These are phyloP conservation scores for Malbranchea zuffiana DNA, from an alignment of 2,329 filamentous ascomycete species.

Conservation along the genomic window DNA sequence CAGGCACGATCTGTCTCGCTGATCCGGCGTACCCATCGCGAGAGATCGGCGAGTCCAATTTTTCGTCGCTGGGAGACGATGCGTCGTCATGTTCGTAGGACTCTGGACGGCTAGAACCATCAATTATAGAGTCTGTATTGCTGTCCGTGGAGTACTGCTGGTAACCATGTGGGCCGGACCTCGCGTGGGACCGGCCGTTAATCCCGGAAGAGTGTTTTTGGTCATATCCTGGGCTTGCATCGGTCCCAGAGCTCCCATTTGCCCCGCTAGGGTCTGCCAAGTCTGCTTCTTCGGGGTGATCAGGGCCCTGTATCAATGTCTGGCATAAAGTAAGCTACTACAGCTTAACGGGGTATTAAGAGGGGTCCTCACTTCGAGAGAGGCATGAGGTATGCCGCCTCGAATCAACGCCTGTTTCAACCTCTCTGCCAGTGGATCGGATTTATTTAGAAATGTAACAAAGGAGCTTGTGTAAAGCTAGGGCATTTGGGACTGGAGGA, in stretches of 20 bases:
- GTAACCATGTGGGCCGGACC: too few species aligned
- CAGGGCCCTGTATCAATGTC: slow-evolving; percentile 12
- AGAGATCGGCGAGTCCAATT: slow-evolving; percentile 15
- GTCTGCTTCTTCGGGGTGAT: background rate
- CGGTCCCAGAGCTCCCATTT: too few species aligned
- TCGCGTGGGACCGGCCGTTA: too few species aligned
- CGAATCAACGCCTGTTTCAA: slow-evolving; percentile 40
- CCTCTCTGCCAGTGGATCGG: slow-evolving; percentile 26
- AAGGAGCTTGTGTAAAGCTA: background rate
- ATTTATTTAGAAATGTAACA: slow-evolving; percentile 3
- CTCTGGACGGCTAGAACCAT: slow-evolving; percentile 5
- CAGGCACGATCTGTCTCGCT: slow-evolving; percentile 14
- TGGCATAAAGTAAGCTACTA: slow-evolving; percentile 13
- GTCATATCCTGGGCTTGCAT: too few species aligned
- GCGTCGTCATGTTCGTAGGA: slow-evolving; percentile 19
- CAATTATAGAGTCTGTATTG: too few species aligned
- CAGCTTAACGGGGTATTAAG: slow-evolving; percentile 7
- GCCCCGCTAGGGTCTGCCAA: too few species aligned
- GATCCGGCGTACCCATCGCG: slow-evolving; percentile 16
- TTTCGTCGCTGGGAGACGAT: slow-evolving; percentile 20
- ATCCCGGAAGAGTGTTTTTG: too few species aligned
- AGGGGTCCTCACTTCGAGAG: slow-evolving; percentile 34
- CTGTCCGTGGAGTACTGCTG: too few species aligned
- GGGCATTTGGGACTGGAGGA: background rate
- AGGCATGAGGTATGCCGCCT: slow-evolving; percentile 41